Conservation (phyloP, 2,329 filamentous ascomycete genomes). For the Thermomyces lanuginosus region DNA sequence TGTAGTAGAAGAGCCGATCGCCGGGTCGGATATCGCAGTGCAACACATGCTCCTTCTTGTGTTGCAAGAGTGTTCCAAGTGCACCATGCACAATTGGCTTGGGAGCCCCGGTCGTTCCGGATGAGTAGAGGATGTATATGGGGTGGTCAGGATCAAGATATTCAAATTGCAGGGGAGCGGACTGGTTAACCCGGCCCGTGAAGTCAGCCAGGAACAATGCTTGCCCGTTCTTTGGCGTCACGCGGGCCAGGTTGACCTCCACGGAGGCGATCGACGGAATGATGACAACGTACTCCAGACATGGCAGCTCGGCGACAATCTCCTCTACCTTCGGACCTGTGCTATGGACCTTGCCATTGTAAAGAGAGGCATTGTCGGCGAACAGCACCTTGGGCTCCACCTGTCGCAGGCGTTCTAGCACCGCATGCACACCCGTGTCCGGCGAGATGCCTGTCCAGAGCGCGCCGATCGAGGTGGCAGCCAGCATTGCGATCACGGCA, state of each 20-base stretch:
- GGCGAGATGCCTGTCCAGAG: slow-evolving; percentile 90
- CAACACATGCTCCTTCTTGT: slow-evolving; percentile 89
- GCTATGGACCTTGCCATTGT: slow-evolving; percentile 83
- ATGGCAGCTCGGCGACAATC: slow-evolving; percentile 51
- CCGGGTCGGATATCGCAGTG: slow-evolving; percentile 63
- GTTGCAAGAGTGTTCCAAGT: slow-evolving; percentile 77
- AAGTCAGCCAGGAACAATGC: slow-evolving; percentile 30
- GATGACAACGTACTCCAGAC: slow-evolving; percentile 54
- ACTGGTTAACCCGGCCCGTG: slow-evolving; percentile 25
- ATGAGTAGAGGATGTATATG: slow-evolving; percentile 85
- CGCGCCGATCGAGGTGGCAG: slow-evolving; percentile 63
- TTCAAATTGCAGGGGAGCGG: slow-evolving; percentile 44
- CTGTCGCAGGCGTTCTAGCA: slow-evolving; percentile 72
- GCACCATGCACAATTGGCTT: slow-evolving; percentile 93
- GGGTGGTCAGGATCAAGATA: slow-evolving; percentile 74
- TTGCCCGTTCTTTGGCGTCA: slow-evolving; percentile 22
- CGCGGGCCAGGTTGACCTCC: slow-evolving; percentile 18
- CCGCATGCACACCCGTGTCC: slow-evolving; percentile 80
- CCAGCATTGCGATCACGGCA: slow-evolving; percentile 75
- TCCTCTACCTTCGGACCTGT: slow-evolving; percentile 63
- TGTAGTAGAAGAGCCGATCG: slow-evolving; percentile 80
- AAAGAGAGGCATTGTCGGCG: slow-evolving; percentile 71
- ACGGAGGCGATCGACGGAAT: slow-evolving; percentile 46
- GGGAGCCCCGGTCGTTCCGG: slow-evolving; percentile 70
- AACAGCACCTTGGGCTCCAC: slow-evolving; percentile 72